These are phyloP conservation scores for Thielaviopsis euricoi DNA, from an alignment of 2,329 filamentous ascomycete genomes.

Conservation along the genomic window DNA sequence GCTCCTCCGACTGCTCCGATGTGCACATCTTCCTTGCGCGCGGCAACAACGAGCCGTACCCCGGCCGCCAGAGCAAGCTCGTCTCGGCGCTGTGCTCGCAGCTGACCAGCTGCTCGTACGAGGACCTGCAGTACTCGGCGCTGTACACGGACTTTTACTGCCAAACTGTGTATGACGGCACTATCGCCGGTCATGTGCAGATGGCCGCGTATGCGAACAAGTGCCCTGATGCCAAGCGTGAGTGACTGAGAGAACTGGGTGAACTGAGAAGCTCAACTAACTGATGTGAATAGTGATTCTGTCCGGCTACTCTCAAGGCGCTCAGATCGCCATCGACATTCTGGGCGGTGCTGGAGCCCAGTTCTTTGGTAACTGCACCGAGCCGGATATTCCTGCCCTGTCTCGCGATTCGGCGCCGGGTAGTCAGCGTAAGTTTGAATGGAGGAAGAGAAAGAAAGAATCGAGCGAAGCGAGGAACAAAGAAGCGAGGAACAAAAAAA, in stretches of 20 bases:
- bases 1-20: conserved; percentile 13
- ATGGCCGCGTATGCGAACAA: background rate
- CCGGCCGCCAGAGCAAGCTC: conserved; percentile 17
- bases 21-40: conserved; percentile 18
- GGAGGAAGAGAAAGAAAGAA: too few relatives aligned
- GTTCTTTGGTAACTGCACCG: background rate
- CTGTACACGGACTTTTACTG: background rate
- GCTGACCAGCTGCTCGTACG: conserved; percentile 18
- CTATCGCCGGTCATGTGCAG: background rate
- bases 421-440: too few relatives aligned
- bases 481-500: too few relatives aligned
- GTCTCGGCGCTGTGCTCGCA: conserved; percentile 16
- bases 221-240: background rate
- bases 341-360: background rate
- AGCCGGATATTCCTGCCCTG: too few relatives aligned
- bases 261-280: too few relatives aligned
- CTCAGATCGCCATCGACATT: background rate
- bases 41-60: conserved; percentile 19
- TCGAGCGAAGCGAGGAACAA: too few relatives aligned
- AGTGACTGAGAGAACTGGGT: too few relatives aligned
- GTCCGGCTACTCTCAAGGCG: background rate
- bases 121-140: conserved; percentile 18
- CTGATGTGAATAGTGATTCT: too few relatives aligned
- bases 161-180: background rate
- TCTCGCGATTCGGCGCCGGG: too few relatives aligned